Conservation (phyloP, 345 rosid species). For the Dipteronia dyeriana region DNA sequence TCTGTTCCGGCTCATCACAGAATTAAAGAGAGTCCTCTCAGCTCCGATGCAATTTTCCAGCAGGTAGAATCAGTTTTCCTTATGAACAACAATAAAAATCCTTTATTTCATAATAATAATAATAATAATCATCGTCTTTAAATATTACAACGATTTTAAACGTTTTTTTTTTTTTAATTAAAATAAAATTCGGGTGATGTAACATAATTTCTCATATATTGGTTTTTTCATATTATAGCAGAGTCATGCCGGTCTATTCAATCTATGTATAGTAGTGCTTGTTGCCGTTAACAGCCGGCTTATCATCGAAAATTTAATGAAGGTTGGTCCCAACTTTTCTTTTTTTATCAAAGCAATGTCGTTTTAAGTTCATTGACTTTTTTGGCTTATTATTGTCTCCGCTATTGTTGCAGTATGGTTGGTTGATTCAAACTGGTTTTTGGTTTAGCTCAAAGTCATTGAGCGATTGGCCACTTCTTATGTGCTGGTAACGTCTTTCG, state of each 20-base stretch:
- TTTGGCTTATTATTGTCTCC: constrained; percentile 3
- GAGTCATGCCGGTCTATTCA: constrained; percentile 99
- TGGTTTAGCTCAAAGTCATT: constrained; percentile 91
- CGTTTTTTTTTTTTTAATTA: background rate
- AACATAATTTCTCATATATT: background rate
- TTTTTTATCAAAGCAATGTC: background rate
- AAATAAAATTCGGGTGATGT: background rate
- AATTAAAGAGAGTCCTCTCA: constrained; percentile 81
- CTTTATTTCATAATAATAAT: too few species aligned
- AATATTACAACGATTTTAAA: background rate
- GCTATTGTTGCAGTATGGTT: constrained; percentile 75
- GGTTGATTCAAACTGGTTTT: constrained; percentile 84
- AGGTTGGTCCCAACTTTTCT: constrained; percentile 44
- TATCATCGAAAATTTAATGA: constrained; percentile 92
- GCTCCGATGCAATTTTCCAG: constrained; percentile 81
- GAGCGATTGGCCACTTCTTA: constrained; percentile 96
- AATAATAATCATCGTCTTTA: background rate
- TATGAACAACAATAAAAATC: background rate
- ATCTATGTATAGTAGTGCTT: constrained; percentile 94
- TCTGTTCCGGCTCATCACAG: constrained; percentile 79
- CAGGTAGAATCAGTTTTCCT: constrained; percentile 45
- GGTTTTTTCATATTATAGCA: constrained; percentile 33
- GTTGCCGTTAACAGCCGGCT: constrained; percentile 97
- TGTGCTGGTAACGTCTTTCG: constrained; percentile 81
- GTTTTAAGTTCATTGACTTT: constrained; percentile 1